Percentiles rank a stretch among this genome's conserved stretches.
phyloP scores from a whole-genome alignment of 306 rosid genomes.

The Quercus glauca region DNA sequence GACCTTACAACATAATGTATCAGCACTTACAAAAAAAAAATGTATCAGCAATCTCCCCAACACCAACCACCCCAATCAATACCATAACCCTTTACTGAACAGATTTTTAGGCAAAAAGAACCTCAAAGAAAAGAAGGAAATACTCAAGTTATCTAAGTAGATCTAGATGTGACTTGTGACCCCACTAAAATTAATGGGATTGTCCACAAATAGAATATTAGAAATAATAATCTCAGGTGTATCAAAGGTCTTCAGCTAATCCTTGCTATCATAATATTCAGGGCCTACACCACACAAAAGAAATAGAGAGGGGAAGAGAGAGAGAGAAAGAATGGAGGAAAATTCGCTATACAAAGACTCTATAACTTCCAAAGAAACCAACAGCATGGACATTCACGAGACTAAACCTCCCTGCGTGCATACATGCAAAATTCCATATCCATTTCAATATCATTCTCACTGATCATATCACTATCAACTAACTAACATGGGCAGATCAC shows the following conservation, averaged over 20 bases:
- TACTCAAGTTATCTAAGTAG: background rate
- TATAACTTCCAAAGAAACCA: background rate
- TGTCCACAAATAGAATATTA: background rate
- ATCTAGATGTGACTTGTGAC: background rate
- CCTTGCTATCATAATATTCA: background rate
- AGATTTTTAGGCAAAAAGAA: background rate
- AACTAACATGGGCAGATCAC: background rate
- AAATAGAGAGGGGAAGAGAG: background rate
- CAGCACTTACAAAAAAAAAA: background rate
- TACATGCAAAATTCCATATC: background rate
- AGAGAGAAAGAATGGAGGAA: background rate
- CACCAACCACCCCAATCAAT: background rate
- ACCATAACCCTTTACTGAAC: background rate
- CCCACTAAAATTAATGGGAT: background rate
- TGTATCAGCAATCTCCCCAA: background rate
- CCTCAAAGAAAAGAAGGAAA: background rate
- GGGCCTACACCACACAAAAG: background rate
- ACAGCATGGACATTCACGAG: background rate
- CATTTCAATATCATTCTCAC: background rate
- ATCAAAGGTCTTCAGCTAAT: background rate
- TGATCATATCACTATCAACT: background rate
- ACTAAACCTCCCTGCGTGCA: background rate
- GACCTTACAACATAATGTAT: background rate
- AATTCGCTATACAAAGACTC: too few relatives aligned
- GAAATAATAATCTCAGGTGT: background rate